phyloP scores from a whole-genome alignment of 768 basidiomycete genomes.

The Suillus decipiens region DNA sequence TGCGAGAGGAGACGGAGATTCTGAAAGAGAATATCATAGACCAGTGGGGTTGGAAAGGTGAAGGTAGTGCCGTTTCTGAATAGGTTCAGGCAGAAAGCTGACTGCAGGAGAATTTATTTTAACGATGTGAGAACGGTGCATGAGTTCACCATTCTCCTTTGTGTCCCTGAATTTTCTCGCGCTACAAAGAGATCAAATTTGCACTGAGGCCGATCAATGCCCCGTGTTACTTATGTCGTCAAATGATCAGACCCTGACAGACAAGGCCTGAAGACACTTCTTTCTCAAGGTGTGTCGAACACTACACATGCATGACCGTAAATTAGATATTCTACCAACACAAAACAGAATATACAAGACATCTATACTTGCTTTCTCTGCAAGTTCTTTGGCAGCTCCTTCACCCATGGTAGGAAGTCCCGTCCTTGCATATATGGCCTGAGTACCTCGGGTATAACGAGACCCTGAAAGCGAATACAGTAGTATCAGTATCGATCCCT shows the following conservation, averaged over 20 bases:
- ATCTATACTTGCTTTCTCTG: conserved; percentile 67
- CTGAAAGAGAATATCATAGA: conserved; percentile 15
- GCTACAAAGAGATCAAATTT: neutral
- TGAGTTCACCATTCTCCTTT: neutral
- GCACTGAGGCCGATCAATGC: neutral
- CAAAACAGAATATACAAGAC: neutral
- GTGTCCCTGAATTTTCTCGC: neutral
- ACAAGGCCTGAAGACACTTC: neutral
- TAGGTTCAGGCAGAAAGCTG: conserved; percentile 23
- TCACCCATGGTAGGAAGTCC: conserved; percentile 83
- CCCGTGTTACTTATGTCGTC: too few species aligned
- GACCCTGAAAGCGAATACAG: conserved; percentile 57
- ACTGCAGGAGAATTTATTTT: conserved; percentile 1
- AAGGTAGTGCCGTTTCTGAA: conserved; percentile 9
- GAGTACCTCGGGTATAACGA: conserved; percentile 86
- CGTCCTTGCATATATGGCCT: conserved; percentile 96
- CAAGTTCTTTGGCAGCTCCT: conserved; percentile 74
- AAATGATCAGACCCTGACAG: neutral
- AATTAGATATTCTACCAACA: neutral
- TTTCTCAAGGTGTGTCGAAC: neutral
- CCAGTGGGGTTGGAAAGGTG: conserved; percentile 22
- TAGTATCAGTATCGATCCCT: conserved; percentile 8
- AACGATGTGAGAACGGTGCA: neutral
- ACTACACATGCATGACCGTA: neutral
- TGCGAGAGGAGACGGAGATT: conserved; percentile 20